Evolutionary conservation across 257 asterid genomes (phyloP).

Genomic region (Lantana camara): DNA sequence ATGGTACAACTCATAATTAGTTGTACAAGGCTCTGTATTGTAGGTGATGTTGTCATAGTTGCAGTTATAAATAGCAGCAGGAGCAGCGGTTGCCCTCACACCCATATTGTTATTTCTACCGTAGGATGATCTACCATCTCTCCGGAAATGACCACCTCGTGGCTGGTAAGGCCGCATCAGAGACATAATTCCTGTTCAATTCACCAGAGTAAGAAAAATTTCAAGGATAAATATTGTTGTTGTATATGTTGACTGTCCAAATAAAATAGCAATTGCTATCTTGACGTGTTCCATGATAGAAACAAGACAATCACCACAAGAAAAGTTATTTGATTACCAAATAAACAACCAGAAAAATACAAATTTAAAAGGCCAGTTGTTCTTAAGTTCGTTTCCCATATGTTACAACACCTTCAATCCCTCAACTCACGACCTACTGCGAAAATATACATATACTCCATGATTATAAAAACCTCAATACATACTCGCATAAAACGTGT

Average conservation of each 20-base stretch:
- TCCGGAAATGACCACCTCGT: slow-evolving; percentile 43
- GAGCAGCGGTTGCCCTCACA: slow-evolving; percentile 25
- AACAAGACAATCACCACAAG: neutral
- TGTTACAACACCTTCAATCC: neutral
- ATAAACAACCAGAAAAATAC: too few species aligned
- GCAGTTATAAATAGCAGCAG: slow-evolving; percentile 21
- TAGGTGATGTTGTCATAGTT: slow-evolving; percentile 27
- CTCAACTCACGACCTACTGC: neutral
- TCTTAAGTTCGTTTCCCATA: neutral
- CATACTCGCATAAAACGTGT: neutral
- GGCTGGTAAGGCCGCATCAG: slow-evolving; percentile 41
- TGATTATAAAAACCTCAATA: neutral
- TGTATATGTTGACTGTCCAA: neutral
- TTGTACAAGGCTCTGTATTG: slow-evolving; percentile 21
- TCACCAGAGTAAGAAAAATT: slow-evolving; percentile 7
- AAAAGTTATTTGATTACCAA: neutral
- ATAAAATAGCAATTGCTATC: neutral
- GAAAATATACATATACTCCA: neutral
- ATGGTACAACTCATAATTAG: slow-evolving; percentile 26
- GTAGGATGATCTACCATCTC: slow-evolving; percentile 37
- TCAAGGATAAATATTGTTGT: neutral
- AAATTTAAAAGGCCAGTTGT: neutral
- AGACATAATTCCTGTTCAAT: slow-evolving; percentile 59
- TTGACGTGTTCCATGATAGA: neutral
- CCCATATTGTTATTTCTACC: slow-evolving; percentile 39